Evolutionary conservation across 2,329 filamentous ascomycete species (phyloP).

Genomic region (Diaporthe citriasiana): DNA sequence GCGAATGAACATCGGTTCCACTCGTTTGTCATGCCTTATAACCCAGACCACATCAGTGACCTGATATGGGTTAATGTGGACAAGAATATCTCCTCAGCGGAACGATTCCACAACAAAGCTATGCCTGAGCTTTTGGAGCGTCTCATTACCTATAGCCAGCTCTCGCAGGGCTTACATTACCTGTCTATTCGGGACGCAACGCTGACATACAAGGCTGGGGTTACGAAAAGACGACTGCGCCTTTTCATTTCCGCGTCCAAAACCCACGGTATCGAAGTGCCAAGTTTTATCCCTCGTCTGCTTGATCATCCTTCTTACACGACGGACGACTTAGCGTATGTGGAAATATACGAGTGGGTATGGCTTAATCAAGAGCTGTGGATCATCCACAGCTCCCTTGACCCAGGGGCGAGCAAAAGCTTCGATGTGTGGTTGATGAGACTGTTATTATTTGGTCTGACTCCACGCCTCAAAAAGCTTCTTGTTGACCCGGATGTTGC

Average conservation of each 20-base stretch:
- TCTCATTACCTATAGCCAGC: background rate
- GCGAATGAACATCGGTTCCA: background rate
- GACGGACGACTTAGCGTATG: background rate
- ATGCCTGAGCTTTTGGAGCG: background rate
- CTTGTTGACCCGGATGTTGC: background rate
- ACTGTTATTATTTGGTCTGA: background rate
- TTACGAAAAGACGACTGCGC: background rate
- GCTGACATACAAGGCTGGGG: background rate
- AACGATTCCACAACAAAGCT: background rate
- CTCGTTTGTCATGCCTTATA: background rate
- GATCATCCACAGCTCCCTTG: rapidly evolving
- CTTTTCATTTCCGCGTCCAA: background rate
- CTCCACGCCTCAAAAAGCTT: background rate
- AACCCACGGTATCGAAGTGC: background rate
- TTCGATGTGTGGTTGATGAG: background rate
- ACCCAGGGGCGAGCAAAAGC: rapidly evolving
- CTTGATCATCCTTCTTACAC: background rate
- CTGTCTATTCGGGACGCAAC: background rate
- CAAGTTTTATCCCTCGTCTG: background rate
- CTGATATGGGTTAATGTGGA: background rate
- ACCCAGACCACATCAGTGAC: background rate
- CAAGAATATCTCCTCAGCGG: background rate
- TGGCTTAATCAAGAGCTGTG: background rate
- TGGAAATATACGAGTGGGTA: background rate
- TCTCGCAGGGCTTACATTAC: background rate